These are phyloP conservation scores for Leishmania mexicana DNA, from an alignment of 208 protist genomes.

Conservation along the genomic window DNA sequence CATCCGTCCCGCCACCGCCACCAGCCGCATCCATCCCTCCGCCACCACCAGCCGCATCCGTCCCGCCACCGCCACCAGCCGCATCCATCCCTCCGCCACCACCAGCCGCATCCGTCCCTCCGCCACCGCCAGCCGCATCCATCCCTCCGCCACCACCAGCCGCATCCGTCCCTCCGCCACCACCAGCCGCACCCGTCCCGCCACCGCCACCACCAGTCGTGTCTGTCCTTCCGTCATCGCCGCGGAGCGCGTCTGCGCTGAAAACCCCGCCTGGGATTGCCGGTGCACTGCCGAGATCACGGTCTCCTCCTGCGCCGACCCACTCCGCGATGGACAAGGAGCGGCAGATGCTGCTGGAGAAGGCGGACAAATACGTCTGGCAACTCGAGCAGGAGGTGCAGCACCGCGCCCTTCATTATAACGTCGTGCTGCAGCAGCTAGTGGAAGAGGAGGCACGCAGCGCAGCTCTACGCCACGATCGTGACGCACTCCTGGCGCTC, in stretches of 20 bases:
- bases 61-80: not conserved
- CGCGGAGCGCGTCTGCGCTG: conserved; percentile 8
- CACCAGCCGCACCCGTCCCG: conserved; percentile 6
- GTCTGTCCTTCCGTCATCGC: not conserved
- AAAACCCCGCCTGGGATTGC: not conserved
- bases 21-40: not conserved
- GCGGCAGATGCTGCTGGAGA: conserved; percentile 41
- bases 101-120: not conserved
- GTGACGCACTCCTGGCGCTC: conserved; percentile 51
- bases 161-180: not conserved
- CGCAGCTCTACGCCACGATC: conserved; percentile 47
- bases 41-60: not conserved
- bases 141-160: not conserved
- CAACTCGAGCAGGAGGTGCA: conserved; percentile 58
- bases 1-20: not conserved
- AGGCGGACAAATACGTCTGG: conserved; percentile 59
- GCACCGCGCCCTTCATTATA: conserved; percentile 48
- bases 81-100: not conserved
- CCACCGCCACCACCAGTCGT: conserved; percentile 3
- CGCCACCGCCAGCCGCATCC: not conserved
- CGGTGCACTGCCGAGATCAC: conserved; percentile 6
- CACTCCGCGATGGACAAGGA: conserved; percentile 29
- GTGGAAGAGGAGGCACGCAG: conserved; percentile 48
- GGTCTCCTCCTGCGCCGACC: not conserved
- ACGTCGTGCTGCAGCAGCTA: conserved; percentile 47